Base-by-base conservation (phyloP, 305 asterid genomes). In the Fraxinus paxiana region DNA sequence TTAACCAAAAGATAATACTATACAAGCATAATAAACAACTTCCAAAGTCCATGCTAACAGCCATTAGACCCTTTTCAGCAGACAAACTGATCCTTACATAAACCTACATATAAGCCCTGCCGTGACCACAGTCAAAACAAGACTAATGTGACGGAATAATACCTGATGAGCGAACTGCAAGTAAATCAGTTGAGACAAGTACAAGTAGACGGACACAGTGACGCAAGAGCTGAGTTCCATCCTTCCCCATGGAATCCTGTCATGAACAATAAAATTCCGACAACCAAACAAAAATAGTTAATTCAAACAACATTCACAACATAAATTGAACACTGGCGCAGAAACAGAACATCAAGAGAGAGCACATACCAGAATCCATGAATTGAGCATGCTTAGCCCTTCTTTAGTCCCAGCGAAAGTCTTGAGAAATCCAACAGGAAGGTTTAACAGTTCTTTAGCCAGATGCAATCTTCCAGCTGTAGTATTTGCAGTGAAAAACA, bases 171-270 rank as follows among this genome's bases (percentile, higher is more conserved):
- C 99, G 97, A 34, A 96, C 97, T 35, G 98, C 98, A 80, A 90
- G 94, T 79, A 96, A 84, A 88, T 96, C 97, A 73, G 92, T 94
- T 74, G 99, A 94, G 85, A 96, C 92, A 9, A 86, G 97, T 77
- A 96, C 93, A 79, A 96, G 98, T 69, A 96, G 81, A 80, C 99
- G 98, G 81, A 94, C 97, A 85, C 99, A 96, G 88, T 94, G 99
- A 33, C 99, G 99, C 92, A 96, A 88, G 81, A 96, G 98, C 88
- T 96, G 99, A 69, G 99, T 96, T 87, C 97, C 98, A 87, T 96
- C 98, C 90, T 96, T 96, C 59, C 99, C 99, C 98, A 96, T 88
- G 65, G 99, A 94, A 84, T 96, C 99, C 99, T 96, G 89, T 82
- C 35, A 78, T 63, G 37, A 65, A 79, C 43, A 43, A 77, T 67